Conservation (phyloP, 768 basidiomycete genomes). For the Lentinula edodes region DNA sequence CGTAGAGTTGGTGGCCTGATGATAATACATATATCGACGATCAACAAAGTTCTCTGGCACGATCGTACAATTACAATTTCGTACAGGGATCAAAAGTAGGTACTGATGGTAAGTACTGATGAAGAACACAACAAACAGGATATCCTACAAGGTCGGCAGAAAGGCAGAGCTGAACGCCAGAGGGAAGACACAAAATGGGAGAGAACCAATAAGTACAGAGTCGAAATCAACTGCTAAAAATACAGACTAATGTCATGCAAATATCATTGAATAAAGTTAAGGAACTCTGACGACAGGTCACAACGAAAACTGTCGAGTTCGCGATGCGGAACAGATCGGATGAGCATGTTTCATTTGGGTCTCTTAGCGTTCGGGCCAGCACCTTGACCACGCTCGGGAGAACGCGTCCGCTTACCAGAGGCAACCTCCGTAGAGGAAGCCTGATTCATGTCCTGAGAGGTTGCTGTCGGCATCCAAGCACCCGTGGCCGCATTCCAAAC, state of each 20-base stretch:
- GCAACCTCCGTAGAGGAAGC: background rate
- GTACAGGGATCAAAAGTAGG: too few species aligned
- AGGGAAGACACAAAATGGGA: background rate
- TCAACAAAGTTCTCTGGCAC: too few species aligned
- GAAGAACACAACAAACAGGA: too few species aligned
- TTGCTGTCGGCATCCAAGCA: background rate
- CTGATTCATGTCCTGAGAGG: background rate
- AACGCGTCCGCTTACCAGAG: background rate
- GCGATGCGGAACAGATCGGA: background rate
- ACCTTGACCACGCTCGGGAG: background rate
- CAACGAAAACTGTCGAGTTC: too few species aligned
- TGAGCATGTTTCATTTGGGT: background rate
- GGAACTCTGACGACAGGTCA: too few species aligned
- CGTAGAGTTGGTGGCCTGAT: too few species aligned
- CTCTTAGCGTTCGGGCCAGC: background rate
- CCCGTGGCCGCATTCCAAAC: conserved; percentile 2
- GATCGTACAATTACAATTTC: too few species aligned
- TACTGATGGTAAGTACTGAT: too few species aligned
- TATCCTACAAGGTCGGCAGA: background rate
- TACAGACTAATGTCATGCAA: background rate
- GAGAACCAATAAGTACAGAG: background rate
- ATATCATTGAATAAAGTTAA: background rate
- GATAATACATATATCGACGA: too few species aligned
- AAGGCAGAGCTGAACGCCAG: background rate
- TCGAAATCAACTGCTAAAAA: background rate